A percentile compares a stretch with the other conserved stretches of the same genome.
These are phyloP conservation scores for Termitomyces sp. DNA, from an alignment of 768 basidiomycete species.

Conservation along the genomic window DNA sequence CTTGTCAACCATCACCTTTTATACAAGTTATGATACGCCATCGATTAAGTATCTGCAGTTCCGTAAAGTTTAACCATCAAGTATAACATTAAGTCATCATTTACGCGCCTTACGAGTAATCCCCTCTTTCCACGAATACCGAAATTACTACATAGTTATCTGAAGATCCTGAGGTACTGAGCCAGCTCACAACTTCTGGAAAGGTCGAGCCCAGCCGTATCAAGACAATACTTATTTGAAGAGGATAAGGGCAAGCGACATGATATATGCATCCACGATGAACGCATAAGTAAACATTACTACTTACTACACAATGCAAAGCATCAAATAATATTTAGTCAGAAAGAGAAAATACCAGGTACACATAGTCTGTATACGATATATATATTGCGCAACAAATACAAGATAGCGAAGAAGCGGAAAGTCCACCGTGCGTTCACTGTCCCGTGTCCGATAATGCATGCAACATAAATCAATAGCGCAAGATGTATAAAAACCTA, in stretches of 20 bases:
- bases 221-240: too few relatives aligned
- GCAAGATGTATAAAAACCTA: conserved; percentile 13
- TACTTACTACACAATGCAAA: too few relatives aligned
- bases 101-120: neutral
- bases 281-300: neutral
- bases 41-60: neutral
- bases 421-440: conserved; percentile 50
- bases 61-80: neutral
- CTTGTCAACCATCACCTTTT: neutral
- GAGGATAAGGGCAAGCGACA: too few relatives aligned
- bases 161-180: too few relatives aligned
- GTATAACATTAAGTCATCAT: too few relatives aligned
- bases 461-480: conserved; percentile 11
- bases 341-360: neutral
- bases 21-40: neutral
- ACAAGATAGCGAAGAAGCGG: conserved; percentile 47
- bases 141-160: too few relatives aligned
- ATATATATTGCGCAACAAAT: conserved; percentile 31
- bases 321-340: neutral
- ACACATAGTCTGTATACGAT: conserved; percentile 8
- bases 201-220: too few relatives aligned
- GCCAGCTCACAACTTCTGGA: too few relatives aligned
- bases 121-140: too few relatives aligned
- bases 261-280: too few relatives aligned
- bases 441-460: conserved; percentile 37